phyloP scores from a whole-genome alignment of 2,329 filamentous ascomycete species.

The Neopestalotiopsis rosae region DNA sequence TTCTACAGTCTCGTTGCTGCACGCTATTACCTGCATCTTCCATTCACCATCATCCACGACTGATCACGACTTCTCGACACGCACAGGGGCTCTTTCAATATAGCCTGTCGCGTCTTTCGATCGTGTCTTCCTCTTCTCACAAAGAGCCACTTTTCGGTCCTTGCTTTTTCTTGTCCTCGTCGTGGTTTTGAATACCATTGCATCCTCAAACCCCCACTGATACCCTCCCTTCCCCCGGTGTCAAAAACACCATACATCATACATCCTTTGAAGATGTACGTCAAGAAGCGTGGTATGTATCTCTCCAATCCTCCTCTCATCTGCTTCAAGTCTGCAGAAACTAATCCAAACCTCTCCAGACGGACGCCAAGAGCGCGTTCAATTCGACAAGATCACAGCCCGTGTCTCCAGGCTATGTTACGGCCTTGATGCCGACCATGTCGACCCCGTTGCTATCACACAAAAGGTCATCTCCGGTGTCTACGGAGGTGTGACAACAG shows the following conservation, averaged over 20 bases:
- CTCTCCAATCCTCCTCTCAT: slow-evolving; percentile 11
- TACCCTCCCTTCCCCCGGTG: slow-evolving; percentile 23
- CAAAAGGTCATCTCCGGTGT: slow-evolving; percentile 99
- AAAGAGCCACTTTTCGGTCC: neutral
- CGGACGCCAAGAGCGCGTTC: slow-evolving; percentile 98
- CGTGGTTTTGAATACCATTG: neutral
- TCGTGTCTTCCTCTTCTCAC: neutral
- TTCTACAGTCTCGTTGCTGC: slow-evolving; percentile 13
- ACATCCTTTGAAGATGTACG: slow-evolving; percentile 57
- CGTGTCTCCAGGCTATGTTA: slow-evolving; percentile 98
- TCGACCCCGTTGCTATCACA: slow-evolving; percentile 97
- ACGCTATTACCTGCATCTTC: slow-evolving; percentile 23
- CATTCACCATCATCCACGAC: slow-evolving; percentile 27
- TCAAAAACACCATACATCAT: slow-evolving; percentile 27
- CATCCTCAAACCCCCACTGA: slow-evolving; percentile 18
- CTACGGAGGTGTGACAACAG: slow-evolving; percentile 95
- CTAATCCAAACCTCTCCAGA: slow-evolving; percentile 58
- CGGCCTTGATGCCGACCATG: slow-evolving; percentile 90
- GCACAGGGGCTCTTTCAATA: slow-evolving; percentile 1
- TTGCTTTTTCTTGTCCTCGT: neutral
- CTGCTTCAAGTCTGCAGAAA: neutral
- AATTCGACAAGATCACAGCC: slow-evolving; percentile 99
- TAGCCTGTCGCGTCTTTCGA: slow-evolving; percentile 14
- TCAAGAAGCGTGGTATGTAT: slow-evolving; percentile 66
- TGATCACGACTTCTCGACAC: slow-evolving; percentile 21